These are phyloP conservation scores for Alectoria sarmentosa DNA, from an alignment of 495 filamentous ascomycete genomes.

Conservation along the genomic window DNA sequence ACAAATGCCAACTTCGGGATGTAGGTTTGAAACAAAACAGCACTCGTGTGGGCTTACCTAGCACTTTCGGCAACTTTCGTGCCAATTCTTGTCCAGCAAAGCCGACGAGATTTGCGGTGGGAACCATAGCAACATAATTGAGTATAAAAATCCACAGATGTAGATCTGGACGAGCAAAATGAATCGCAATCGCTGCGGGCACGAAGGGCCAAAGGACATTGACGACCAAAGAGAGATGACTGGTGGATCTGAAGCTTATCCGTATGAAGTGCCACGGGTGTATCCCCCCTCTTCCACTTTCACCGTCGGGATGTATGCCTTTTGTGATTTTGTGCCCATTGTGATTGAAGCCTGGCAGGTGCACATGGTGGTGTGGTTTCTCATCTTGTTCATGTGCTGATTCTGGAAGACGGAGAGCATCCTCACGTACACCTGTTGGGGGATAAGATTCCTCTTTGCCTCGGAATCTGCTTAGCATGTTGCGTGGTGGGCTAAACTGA, in stretches of 20 bases:
- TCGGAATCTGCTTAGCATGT: conserved; percentile 17
- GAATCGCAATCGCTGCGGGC: conserved; percentile 56
- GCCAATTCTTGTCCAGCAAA: conserved; percentile 79
- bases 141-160: conserved; percentile 61
- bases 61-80: conserved; percentile 68
- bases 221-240: conserved; percentile 47
- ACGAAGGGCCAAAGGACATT: conserved; percentile 74
- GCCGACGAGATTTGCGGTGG: conserved; percentile 77
- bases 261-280: conserved; percentile 53
- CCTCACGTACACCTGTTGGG: conserved; percentile 11
- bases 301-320: conserved; percentile 52
- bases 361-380: conserved; percentile 17
- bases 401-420: conserved; percentile 11
- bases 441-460: not conserved
- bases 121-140: conserved; percentile 79
- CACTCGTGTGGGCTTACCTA: conserved; percentile 37
- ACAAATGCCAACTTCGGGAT: not conserved
- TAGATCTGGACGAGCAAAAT: conserved; percentile 53
- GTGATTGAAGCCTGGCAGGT: conserved; percentile 31
- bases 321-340: conserved; percentile 37
- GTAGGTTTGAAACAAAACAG: not conserved
- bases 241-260: conserved; percentile 55
- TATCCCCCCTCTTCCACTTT: conserved; percentile 56
- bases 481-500: not conserved
- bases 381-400: conserved; percentile 6